Conservation (phyloP, 2,329 filamentous ascomycete genomes). For the Pseudocercospora eumusae region DNA sequence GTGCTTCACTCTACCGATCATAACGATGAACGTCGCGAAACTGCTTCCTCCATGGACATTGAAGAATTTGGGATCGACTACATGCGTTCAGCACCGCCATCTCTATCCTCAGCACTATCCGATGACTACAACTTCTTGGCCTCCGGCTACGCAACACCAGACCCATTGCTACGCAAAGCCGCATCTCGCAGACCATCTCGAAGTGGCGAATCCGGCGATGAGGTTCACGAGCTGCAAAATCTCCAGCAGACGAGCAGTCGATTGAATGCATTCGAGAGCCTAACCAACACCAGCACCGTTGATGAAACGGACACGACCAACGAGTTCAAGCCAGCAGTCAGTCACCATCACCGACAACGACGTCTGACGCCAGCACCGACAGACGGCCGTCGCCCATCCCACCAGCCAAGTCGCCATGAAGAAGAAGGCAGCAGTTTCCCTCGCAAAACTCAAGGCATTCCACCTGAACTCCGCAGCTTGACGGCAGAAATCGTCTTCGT, state of each 20-base stretch:
- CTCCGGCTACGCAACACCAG: conserved; percentile 22
- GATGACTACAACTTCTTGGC: conserved; percentile 19
- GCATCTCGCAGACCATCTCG: conserved; percentile 15
- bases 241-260: conserved; percentile 10
- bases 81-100: conserved; percentile 16
- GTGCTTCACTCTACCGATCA: not conserved
- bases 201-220: conserved; percentile 20
- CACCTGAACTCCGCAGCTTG: conserved; percentile 46
- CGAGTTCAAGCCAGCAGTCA: conserved; percentile 18
- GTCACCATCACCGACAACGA: conserved; percentile 17
- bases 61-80: conserved; percentile 22
- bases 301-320: conserved; percentile 2
- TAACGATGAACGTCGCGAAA: not conserved
- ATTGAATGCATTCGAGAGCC: conserved; percentile 22
- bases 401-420: conserved; percentile 14
- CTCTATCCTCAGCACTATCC: conserved; percentile 13
- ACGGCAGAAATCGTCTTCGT: conserved; percentile 46
- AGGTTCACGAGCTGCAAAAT: conserved; percentile 19
- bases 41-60: conserved; percentile 18
- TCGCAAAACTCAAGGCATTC: conserved; percentile 31
- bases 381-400: conserved; percentile 20
- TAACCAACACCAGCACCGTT: conserved; percentile 19
- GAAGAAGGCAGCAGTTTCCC: conserved; percentile 16
- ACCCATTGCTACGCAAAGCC: conserved; percentile 19
- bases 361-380: conserved; percentile 17